These are phyloP conservation scores for Cercophora newfieldiana DNA, from an alignment of 495 filamentous ascomycete genomes.

Conservation along the genomic window DNA sequence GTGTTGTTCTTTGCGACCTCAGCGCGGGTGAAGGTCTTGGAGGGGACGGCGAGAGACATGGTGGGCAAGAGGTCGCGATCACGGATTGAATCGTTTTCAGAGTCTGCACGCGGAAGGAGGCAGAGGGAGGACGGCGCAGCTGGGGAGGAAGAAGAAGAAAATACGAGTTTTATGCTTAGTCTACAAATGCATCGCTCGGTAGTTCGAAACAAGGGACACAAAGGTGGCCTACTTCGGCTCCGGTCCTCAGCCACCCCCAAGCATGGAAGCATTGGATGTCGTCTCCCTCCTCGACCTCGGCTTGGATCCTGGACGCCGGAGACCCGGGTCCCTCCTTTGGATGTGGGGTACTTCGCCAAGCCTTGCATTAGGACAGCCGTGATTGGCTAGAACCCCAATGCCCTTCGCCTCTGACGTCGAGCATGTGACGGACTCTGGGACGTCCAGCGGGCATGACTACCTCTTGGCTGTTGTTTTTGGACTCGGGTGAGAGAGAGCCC, in stretches of 20 bases:
- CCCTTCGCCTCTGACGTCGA: neutral
- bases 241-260: neutral
- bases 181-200: neutral
- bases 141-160: neutral
- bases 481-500: neutral
- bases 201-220: neutral
- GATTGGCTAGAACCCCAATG: constrained; percentile 22
- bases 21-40: constrained; percentile 65
- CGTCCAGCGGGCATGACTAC: neutral
- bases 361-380: constrained; percentile 16
- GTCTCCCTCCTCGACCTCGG: neutral
- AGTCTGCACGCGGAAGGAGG: neutral
- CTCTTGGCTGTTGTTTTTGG: neutral
- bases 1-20: constrained; percentile 82
- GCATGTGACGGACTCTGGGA: constrained; percentile 26
- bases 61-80: neutral
- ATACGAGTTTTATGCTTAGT: neutral
- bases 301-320: neutral
- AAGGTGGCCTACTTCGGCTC: neutral
- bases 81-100: neutral
- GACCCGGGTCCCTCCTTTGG: neutral
- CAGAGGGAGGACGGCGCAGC: constrained; percentile 5
- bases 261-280: neutral
- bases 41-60: constrained; percentile 33
- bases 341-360: constrained; percentile 21